phyloP scores from a whole-genome alignment of 1,284 basidiomycete genomes.

The Boletellus deceptivus region DNA sequence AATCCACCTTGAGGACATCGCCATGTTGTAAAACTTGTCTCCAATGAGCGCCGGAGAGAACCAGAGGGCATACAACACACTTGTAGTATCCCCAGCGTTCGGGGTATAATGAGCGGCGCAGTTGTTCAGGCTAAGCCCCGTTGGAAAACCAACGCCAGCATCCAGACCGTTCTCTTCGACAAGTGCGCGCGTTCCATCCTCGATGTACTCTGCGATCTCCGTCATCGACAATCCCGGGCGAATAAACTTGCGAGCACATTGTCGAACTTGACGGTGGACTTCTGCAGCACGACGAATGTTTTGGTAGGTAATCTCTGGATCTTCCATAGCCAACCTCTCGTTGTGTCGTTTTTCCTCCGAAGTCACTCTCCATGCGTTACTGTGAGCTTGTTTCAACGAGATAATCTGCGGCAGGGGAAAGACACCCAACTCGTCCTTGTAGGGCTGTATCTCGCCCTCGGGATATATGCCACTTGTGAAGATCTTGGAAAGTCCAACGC shows the following conservation, averaged over 20 bases:
- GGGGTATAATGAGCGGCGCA: constrained; percentile 98
- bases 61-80: constrained; percentile 44
- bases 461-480: constrained; percentile 88
- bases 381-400: constrained; percentile 31
- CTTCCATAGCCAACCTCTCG: constrained; percentile 76
- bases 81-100: constrained; percentile 88
- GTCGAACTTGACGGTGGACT: constrained; percentile 93
- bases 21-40: constrained; percentile 70
- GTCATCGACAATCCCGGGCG: constrained; percentile 94
- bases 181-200: constrained; percentile 85
- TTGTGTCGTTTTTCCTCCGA: constrained; percentile 88
- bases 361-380: constrained; percentile 84
- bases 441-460: constrained; percentile 89
- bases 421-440: constrained; percentile 78
- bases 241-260: constrained; percentile 80
- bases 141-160: constrained; percentile 93
- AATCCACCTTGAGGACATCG: constrained; percentile 96
- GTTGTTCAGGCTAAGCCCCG: constrained; percentile 91
- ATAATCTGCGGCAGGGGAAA: background rate
- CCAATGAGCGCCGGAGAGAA: constrained; percentile 13
- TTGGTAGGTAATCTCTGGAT: constrained; percentile 82
- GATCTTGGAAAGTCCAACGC: constrained; percentile 85
- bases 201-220: constrained; percentile 92
- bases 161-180: constrained; percentile 91
- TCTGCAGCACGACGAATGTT: constrained; percentile 91